Conservation (phyloP, 192 early-diverging fungal genomes). For the Mortierella hygrophila region DNA sequence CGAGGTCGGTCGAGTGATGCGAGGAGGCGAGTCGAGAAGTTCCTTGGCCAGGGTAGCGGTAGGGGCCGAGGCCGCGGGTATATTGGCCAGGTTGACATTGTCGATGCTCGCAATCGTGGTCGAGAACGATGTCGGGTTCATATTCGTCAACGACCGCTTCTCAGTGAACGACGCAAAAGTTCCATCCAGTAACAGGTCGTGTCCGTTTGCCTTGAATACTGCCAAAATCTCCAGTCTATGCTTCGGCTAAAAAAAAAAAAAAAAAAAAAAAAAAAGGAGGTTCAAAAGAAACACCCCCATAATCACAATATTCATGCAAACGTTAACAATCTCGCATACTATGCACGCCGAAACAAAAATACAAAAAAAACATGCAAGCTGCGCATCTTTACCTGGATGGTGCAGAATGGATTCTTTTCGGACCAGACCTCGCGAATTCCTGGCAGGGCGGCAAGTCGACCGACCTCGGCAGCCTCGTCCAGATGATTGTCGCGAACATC, state of each 20-base stretch:
- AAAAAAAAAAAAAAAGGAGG: slow-evolving; percentile 1
- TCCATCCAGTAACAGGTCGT: slow-evolving; percentile 62
- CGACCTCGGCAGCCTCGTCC: slow-evolving; percentile 65
- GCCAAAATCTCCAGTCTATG: slow-evolving; percentile 62
- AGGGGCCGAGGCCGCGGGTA: slow-evolving; percentile 30
- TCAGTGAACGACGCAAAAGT: slow-evolving; percentile 59
- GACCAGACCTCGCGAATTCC: slow-evolving; percentile 66
- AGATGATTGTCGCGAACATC: slow-evolving; percentile 68
- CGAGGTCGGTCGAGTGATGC: background rate
- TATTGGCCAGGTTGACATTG: slow-evolving; percentile 42
- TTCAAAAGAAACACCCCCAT: background rate
- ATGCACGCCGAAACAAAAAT: background rate
- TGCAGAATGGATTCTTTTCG: slow-evolving; percentile 67
- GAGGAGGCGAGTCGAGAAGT: background rate
- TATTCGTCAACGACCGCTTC: slow-evolving; percentile 23
- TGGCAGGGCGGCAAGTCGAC: slow-evolving; percentile 61
- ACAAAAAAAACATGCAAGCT: slow-evolving; percentile 7
- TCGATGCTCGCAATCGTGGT: slow-evolving; percentile 28
- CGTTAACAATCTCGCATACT: background rate
- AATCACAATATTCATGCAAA: background rate
- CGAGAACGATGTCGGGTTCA: slow-evolving; percentile 32
- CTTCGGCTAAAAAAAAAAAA: slow-evolving; percentile 44
- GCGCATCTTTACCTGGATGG: slow-evolving; percentile 53
- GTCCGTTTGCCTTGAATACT: slow-evolving; percentile 50
- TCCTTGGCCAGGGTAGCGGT: slow-evolving; percentile 22